These are phyloP conservation scores for Boletellus ananas DNA, from an alignment of 768 basidiomycete species.

Conservation along the genomic window DNA sequence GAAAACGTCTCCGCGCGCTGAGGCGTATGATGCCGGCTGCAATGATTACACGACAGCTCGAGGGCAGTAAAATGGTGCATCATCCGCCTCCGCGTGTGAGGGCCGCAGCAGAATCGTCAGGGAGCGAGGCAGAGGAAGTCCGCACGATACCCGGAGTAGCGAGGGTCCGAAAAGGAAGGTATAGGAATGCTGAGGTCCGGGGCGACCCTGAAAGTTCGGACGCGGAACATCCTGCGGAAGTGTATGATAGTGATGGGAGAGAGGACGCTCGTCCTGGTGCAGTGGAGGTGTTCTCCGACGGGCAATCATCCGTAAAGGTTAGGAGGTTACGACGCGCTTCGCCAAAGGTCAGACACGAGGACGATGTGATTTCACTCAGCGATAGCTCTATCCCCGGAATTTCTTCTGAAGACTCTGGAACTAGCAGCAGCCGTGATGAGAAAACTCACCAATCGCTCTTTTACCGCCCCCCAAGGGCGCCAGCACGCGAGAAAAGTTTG, in stretches of 20 bases:
- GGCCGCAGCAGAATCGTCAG: conserved; percentile 11
- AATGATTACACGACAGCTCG: conserved; percentile 41
- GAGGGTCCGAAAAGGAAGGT: conserved; percentile 36
- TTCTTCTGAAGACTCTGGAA: conserved; percentile 14
- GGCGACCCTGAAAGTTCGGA: conserved; percentile 66
- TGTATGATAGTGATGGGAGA: neutral
- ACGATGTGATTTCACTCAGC: conserved; percentile 24
- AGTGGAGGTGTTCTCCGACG: conserved; percentile 10
- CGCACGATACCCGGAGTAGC: conserved; percentile 53
- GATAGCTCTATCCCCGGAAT: conserved; percentile 9
- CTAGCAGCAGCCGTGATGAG: conserved; percentile 26
- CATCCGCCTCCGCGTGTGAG: conserved; percentile 9
- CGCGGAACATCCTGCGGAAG: conserved; percentile 15
- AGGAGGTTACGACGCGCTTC: conserved; percentile 19
- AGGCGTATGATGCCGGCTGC: conserved; percentile 52
- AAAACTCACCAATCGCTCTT: conserved; percentile 35
- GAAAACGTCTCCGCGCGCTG: conserved; percentile 38
- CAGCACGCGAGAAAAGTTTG: conserved; percentile 41
- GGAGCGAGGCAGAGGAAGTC: conserved; percentile 34
- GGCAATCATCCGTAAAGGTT: conserved; percentile 16
- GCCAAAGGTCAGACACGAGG: neutral
- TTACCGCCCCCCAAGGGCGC: conserved; percentile 19
- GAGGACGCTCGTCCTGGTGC: neutral
- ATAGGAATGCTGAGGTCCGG: conserved; percentile 41
- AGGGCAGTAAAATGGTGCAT: conserved; percentile 9